Base-by-base conservation (phyloP, 768 basidiomycete species). In the Leccinum sublutescens region DNA sequence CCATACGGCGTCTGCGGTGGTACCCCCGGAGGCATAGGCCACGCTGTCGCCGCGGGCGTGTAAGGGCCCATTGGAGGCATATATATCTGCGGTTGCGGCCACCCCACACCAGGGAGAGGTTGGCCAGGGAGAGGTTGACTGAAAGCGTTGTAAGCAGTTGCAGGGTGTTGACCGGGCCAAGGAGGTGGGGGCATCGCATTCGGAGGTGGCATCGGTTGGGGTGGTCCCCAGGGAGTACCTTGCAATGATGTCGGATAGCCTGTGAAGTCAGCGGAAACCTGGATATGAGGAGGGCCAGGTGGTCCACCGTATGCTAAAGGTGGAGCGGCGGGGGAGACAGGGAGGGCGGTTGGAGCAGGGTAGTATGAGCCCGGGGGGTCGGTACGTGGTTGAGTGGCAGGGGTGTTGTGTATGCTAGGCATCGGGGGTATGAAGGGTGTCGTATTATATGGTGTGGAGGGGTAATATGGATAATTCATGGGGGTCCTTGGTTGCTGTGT, bases 381-480 rank as follows among this genome's bases (percentile, higher is more conserved):
- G 4, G 50, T 2, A 7, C 67, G 71, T 40, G 59, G 36, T n/a
- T 68, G 66, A 36, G 33, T 53, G 12, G 62, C 62, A 19, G 69
- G 72, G 15, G 69, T 71, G 11, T 58, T 52, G 17, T 73, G 68
- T 17, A 65, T 14, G 40, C 66, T 72, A 7, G 70, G 71, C 60
- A 70, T 67, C 11, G 65, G 62, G 2, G 78, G 78, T 25, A 80
- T 75, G 53, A 75, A 79, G 1, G 76, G 76, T 7, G 75, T 73
- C 3, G 65, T 53, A 38, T 72, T 76, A 36, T 76, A 77, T 5
- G 78, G 78, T 14, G 78, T 73, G 15, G 62, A 57, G 1, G 77
- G 75, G 56, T 79, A 79, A 36, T 67, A 69, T 10, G 79, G 77
- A 56, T 78, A 80, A 49, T 67, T 67, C 56, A 69, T 72, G 0